Evolutionary conservation across 192 early-diverging fungal species (phyloP).

Genomic region (Coemansia reversa): DNA sequence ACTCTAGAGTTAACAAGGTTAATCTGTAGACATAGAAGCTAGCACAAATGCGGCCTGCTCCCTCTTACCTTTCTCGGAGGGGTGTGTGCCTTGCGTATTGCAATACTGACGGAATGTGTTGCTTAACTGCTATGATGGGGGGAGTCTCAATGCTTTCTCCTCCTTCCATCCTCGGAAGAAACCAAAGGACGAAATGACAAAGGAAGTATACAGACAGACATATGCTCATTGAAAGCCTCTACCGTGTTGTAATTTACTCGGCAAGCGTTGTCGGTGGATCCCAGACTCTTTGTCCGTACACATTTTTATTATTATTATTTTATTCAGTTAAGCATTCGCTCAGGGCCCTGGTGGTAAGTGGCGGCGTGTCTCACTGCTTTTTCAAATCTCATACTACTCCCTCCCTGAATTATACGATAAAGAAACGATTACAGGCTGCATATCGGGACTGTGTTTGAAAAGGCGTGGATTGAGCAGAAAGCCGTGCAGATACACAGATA

Average conservation of each 20-base stretch:
- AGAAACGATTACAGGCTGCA: neutral
- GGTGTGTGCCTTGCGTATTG: neutral
- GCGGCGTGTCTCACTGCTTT: neutral
- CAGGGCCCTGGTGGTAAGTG: neutral
- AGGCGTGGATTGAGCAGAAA: neutral
- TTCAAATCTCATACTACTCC: neutral
- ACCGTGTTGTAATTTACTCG: neutral
- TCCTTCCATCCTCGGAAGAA: neutral
- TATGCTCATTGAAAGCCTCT: neutral
- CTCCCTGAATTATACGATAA: neutral
- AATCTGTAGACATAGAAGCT: neutral
- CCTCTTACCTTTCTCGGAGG: neutral
- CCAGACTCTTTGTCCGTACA: neutral
- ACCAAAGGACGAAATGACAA: neutral
- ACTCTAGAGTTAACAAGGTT: neutral
- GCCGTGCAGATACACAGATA: neutral
- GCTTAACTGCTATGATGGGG: neutral
- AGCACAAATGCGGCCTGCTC: neutral
- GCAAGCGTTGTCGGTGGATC: neutral
- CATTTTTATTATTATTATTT: neutral
- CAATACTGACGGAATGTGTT: neutral
- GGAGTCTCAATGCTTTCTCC: neutral
- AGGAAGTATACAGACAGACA: neutral
- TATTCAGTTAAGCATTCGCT: neutral
- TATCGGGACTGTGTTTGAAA: constrained; percentile 1